Evolutionary conservation across 176 grass and related monocot genomes (phyloP).

Genomic region (Tuctoria greenei): DNA sequence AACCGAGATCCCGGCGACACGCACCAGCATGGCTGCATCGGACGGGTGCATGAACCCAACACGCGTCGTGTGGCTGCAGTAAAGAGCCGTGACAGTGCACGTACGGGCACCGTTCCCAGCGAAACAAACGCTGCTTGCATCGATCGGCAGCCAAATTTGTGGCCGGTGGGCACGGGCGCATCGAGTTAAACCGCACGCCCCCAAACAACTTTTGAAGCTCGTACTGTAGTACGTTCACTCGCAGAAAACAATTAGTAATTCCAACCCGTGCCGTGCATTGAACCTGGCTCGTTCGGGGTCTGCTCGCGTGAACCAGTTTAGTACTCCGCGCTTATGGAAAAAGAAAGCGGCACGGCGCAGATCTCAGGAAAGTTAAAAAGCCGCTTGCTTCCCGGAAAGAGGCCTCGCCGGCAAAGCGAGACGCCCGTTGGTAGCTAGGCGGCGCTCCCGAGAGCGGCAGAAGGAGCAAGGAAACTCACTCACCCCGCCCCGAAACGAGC

Average conservation of each 20-base stretch:
- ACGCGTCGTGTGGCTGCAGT: neutral
- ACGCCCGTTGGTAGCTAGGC: neutral
- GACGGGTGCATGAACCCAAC: neutral
- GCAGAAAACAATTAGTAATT: neutral
- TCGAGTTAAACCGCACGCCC: neutral
- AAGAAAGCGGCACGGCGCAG: neutral
- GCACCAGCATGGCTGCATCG: neutral
- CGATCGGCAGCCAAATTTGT: neutral
- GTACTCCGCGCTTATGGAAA: too few relatives aligned
- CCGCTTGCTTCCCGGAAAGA: conserved; percentile 43
- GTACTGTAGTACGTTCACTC: neutral
- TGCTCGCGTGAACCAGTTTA: too few relatives aligned
- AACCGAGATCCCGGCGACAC: neutral
- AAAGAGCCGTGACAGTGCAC: neutral
- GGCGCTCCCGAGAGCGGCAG: neutral
- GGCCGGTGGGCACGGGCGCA: neutral
- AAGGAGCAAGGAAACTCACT: neutral
- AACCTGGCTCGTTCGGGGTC: neutral
- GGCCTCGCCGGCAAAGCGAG: conserved; percentile 15
- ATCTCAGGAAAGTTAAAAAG: neutral
- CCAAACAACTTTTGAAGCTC: neutral
- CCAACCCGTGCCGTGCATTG: neutral
- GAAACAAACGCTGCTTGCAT: neutral
- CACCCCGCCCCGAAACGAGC: too few relatives aligned
- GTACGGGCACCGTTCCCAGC: conserved; percentile 5